A percentile compares a stretch with the other conserved stretches of the same genome.
phyloP scores from a whole-genome alignment of 495 filamentous ascomycete genomes.

The Rusavskia elegans region DNA sequence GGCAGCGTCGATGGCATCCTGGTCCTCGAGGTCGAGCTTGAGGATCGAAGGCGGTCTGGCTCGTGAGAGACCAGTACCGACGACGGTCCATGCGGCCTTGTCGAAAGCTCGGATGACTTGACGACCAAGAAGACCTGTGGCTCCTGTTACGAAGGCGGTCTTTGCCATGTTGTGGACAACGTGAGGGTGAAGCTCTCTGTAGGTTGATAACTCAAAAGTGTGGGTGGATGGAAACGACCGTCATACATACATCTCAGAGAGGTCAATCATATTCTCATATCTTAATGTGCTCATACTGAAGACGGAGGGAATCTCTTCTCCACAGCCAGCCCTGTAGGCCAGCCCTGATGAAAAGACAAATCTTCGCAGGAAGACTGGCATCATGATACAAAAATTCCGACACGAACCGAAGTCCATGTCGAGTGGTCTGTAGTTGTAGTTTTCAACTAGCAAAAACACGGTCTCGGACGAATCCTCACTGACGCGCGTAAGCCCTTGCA shows the following conservation, averaged over 20 bases:
- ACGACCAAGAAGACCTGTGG: conserved; percentile 69
- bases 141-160: conserved; percentile 68
- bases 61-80: conserved; percentile 66
- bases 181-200: no score
- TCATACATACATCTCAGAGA: no score
- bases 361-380: neutral
- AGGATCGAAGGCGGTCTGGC: conserved; percentile 55
- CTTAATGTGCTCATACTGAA: no score
- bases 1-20: conserved; percentile 40
- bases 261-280: no score
- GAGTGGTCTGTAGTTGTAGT: conserved; percentile 36
- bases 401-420: conserved; percentile 28
- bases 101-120: conserved; percentile 65
- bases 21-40: conserved; percentile 58
- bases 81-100: conserved; percentile 49
- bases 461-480: conserved; percentile 41
- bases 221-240: no score
- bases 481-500: conserved; percentile 30
- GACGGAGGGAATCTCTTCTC: conserved; percentile 17
- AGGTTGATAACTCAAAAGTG: no score
- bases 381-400: conserved; percentile 29
- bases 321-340: conserved; percentile 15
- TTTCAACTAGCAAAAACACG: conserved; percentile 43
- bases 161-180: conserved; percentile 27
- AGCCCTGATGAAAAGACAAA: conserved; percentile 21